phyloP scores from a whole-genome alignment of 2,329 filamentous ascomycete genomes.

The Esteya vermicola region DNA sequence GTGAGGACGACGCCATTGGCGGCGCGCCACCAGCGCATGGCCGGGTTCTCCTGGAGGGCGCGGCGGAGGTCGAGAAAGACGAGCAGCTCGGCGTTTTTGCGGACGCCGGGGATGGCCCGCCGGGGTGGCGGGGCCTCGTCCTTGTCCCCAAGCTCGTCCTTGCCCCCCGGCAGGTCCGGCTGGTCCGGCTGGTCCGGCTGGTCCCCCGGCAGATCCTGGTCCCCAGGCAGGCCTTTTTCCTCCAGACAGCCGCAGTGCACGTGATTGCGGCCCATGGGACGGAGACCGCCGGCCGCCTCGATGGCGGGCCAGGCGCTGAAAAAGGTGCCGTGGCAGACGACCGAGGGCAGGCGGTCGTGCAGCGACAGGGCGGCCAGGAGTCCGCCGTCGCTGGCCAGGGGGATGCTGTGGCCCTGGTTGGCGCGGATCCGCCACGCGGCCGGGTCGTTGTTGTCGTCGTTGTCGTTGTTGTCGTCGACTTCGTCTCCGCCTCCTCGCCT shows the following conservation, averaged over 20 bases:
- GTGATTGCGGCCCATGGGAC: constrained; percentile 71
- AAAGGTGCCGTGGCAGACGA: constrained; percentile 80
- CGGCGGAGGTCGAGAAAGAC: constrained; percentile 60
- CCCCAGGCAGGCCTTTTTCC: too few species aligned
- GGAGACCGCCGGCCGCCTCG: constrained; percentile 60
- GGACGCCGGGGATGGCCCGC: constrained; percentile 64
- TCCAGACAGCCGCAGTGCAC: constrained; percentile 59
- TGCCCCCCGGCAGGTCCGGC: too few species aligned
- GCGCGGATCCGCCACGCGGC: constrained; percentile 76
- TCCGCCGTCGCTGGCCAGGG: constrained; percentile 49
- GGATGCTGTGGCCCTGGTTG: constrained; percentile 84
- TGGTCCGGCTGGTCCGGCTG: too few species aligned
- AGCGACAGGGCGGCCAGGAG: constrained; percentile 52
- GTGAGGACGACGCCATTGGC: constrained; percentile 65
- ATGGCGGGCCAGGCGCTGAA: constrained; percentile 68
- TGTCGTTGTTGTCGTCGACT: constrained; percentile 3
- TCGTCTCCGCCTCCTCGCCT: constrained; percentile 29
- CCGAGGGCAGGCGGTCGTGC: constrained; percentile 45
- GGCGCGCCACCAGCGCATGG: constrained; percentile 61
- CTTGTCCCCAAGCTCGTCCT: too few species aligned
- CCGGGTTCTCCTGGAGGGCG: constrained; percentile 41
- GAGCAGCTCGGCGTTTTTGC: constrained; percentile 60
- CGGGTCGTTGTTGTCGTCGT: constrained; percentile 28
- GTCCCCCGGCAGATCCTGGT: too few species aligned
- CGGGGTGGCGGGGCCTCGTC: too few species aligned